Percentiles rank a stretch among this genome's conserved stretches.
These are phyloP conservation scores for Conringia planisiliqua DNA, from an alignment of 345 rosid genomes.

Conservation along the genomic window DNA sequence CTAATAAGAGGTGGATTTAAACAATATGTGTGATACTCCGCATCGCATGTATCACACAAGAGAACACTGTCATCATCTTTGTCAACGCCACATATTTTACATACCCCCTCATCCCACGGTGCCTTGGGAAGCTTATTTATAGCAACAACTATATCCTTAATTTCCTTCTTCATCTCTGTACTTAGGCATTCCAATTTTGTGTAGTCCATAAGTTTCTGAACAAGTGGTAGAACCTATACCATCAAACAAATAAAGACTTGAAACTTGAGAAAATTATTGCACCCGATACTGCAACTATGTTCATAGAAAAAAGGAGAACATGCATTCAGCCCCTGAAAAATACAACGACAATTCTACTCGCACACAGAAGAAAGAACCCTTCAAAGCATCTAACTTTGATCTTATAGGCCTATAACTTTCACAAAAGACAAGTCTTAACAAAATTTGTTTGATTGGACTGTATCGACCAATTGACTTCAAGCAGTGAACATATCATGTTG, in stretches of 20 bases:
- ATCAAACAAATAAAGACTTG: slow-evolving; percentile 18
- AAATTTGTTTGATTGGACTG: not conserved
- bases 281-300: slow-evolving; percentile 11
- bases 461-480: slow-evolving; percentile 4
- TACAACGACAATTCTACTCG: not conserved
- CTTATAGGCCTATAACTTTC: slow-evolving; percentile 16
- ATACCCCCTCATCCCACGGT: slow-evolving; percentile 99
- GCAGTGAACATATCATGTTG: slow-evolving; percentile 4
- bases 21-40: slow-evolving; percentile 98
- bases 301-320: not conserved
- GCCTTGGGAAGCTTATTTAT: slow-evolving; percentile 80
- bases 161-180: slow-evolving; percentile 63
- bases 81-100: slow-evolving; percentile 97
- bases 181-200: slow-evolving; percentile 51
- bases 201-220: slow-evolving; percentile 59
- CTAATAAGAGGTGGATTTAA: slow-evolving; percentile 94
- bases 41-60: slow-evolving; percentile 93
- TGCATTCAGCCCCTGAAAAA: slow-evolving; percentile 10
- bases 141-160: slow-evolving; percentile 64
- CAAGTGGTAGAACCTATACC: slow-evolving; percentile 67
- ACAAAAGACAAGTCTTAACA: not conserved
- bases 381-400: slow-evolving; percentile 13
- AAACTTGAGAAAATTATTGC: slow-evolving; percentile 10
- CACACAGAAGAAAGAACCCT: slow-evolving; percentile 8
- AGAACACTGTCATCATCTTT: slow-evolving; percentile 98